Percentiles rank a stretch among this genome's conserved stretches.
Conservation (phyloP, 169 alveolate genomes). For the Theileria orientalis region DNA sequence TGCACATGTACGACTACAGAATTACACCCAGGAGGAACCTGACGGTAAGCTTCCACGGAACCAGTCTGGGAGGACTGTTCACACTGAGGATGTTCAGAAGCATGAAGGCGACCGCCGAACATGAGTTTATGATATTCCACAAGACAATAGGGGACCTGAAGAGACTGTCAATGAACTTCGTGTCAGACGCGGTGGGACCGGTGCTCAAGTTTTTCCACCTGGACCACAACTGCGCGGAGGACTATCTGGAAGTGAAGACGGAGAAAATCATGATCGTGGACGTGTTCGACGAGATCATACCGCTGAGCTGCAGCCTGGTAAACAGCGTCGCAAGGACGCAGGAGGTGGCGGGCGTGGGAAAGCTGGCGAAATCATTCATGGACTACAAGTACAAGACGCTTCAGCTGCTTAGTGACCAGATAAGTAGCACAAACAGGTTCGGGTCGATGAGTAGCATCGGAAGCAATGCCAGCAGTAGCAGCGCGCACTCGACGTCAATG, state of each 20-base stretch:
- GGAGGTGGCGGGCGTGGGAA: conserved; percentile 3
- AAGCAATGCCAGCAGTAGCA: background rate
- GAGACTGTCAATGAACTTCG: conserved; percentile 11
- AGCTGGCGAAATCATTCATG: conserved; percentile 4
- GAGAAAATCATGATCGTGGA: conserved; percentile 21
- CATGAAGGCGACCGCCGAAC: background rate
- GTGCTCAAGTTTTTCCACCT: conserved; percentile 23
- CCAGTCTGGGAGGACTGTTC: conserved; percentile 48
- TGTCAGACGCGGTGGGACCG: conserved; percentile 1
- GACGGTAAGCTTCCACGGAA: conserved; percentile 35
- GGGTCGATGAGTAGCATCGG: background rate
- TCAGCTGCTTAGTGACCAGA: background rate
- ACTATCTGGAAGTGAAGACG: background rate
- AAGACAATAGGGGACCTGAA: conserved; percentile 40
- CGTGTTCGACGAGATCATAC: conserved; percentile 32
- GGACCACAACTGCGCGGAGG: background rate
- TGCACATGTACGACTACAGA: background rate
- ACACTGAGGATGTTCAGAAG: conserved; percentile 16
- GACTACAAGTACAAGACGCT: conserved; percentile 2
- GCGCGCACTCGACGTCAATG: background rate
- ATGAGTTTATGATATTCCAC: conserved; percentile 3
- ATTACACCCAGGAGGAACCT: background rate
- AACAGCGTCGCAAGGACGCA: background rate
- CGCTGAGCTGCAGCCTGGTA: conserved; percentile 26
- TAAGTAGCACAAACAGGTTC: background rate